Conservation (phyloP, 2,329 filamentous ascomycete species). For the Botrytis pseudocinerea region DNA sequence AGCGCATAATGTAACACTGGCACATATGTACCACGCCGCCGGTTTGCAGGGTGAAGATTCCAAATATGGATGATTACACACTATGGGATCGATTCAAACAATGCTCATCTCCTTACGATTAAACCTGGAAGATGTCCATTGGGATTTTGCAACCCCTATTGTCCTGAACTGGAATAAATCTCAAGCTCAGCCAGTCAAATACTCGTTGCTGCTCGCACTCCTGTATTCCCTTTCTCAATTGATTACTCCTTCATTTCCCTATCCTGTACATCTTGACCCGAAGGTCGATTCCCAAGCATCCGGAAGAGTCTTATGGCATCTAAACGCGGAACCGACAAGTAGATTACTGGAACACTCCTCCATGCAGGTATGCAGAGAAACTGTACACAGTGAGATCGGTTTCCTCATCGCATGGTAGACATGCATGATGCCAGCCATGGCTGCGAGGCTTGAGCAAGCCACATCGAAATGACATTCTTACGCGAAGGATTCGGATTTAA, state of each 20-base stretch:
- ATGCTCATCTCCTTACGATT: slow-evolving; percentile 3
- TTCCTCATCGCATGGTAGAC: slow-evolving; percentile 15
- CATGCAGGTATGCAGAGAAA: neutral
- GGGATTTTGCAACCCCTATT: neutral
- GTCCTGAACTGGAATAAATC: neutral
- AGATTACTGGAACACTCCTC: neutral
- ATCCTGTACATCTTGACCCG: neutral
- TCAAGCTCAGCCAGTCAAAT: neutral
- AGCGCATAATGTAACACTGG: slow-evolving; percentile 6
- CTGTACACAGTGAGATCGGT: neutral
- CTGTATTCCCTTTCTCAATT: neutral
- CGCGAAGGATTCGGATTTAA: neutral
- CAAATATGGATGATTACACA: neutral
- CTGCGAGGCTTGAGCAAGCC: slow-evolving; percentile 20
- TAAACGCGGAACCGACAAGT: neutral
- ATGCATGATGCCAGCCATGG: neutral
- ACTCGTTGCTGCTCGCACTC: neutral
- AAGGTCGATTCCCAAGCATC: slow-evolving; percentile 11
- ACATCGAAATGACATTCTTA: slow-evolving; percentile 11
- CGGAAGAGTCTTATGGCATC: neutral
- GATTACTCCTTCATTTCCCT: neutral
- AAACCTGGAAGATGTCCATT: neutral
- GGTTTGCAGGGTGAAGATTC: neutral
- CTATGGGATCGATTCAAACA: neutral
- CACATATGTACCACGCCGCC: neutral